A percentile compares a stretch with the other conserved stretches of the same genome.
phyloP scores from a whole-genome alignment of 306 rosid genomes.

The Medicago arabica region DNA sequence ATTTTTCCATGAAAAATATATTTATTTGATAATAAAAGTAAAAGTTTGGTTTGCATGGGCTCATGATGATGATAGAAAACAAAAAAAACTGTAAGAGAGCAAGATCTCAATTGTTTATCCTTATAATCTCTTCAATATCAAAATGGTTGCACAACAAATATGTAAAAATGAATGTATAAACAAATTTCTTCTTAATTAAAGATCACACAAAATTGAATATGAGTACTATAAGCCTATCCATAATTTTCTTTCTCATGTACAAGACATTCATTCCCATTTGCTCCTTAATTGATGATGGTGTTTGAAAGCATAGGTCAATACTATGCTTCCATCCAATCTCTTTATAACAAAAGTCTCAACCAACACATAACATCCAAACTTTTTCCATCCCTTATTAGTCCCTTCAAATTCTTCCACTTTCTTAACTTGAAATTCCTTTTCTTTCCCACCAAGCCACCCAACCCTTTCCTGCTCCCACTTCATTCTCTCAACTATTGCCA shows the following conservation, averaged over 20 bases:
- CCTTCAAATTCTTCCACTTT: conserved; percentile 63
- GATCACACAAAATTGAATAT: conserved; percentile 36
- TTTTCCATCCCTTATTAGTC: conserved; percentile 52
- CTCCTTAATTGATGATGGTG: conserved; percentile 52
- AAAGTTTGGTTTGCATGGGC: too few relatives aligned
- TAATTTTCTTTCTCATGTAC: background rate
- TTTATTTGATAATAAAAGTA: too few relatives aligned
- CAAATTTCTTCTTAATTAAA: conserved; percentile 24
- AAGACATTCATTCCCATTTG: conserved; percentile 64
- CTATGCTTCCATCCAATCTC: conserved; percentile 63
- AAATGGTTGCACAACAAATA: conserved; percentile 6
- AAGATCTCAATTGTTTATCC: background rate
- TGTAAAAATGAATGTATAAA: conserved; percentile 29
- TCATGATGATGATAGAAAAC: too few relatives aligned
- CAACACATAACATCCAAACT: conserved; percentile 64
- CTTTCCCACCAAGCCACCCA: conserved; percentile 52
- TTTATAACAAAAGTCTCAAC: conserved; percentile 67
- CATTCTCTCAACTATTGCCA: conserved; percentile 64
- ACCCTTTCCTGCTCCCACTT: conserved; percentile 54
- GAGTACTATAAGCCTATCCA: background rate
- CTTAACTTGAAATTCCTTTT: conserved; percentile 42
- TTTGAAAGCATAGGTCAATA: conserved; percentile 53
- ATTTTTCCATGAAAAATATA: too few relatives aligned
- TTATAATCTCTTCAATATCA: conserved; percentile 4
- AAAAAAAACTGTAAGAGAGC: background rate